A percentile compares a stretch with the other conserved stretches of the same genome.
Conservation (phyloP, 2,329 filamentous ascomycete genomes). For the Plenodomus biglobosus region DNA sequence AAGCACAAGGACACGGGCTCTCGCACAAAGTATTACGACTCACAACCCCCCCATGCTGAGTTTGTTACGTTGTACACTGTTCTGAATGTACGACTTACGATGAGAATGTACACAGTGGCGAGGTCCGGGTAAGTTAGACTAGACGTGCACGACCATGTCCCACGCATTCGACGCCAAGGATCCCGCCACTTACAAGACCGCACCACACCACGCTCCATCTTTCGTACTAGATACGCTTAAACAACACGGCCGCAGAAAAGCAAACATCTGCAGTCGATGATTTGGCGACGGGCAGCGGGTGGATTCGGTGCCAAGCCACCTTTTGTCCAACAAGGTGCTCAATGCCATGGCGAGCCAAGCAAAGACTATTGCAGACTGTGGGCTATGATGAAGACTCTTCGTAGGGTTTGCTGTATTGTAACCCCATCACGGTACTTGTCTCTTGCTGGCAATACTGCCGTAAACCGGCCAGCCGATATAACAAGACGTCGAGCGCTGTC, state of each 20-base stretch:
- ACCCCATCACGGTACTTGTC: conserved; percentile 19
- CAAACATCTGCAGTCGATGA: conserved; percentile 3
- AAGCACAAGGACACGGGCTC: background rate
- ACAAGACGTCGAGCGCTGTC: conserved; percentile 16
- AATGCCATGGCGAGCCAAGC: conserved; percentile 23
- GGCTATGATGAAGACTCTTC: conserved; percentile 14
- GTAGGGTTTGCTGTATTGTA: conserved; percentile 2
- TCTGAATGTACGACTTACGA: background rate
- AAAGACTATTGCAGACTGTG: conserved; percentile 1
- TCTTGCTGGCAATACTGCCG: conserved; percentile 4
- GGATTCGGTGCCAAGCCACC: conserved; percentile 18
- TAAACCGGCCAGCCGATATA: conserved; percentile 16
- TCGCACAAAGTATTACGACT: background rate
- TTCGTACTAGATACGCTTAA: conserved; percentile 9
- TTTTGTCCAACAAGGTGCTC: conserved; percentile 37
- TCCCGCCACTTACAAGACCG: conserved; percentile 5
- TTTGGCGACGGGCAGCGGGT: conserved; percentile 14
- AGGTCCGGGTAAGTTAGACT: background rate
- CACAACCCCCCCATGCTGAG: too few relatives aligned
- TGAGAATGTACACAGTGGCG: background rate
- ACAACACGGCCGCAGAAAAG: background rate
- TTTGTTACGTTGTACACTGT: too few relatives aligned
- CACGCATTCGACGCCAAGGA: conserved; percentile 21
- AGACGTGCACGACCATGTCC: conserved; percentile 1
- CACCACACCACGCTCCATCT: conserved; percentile 1